These are phyloP conservation scores for Tylopilus sp. DNA, from an alignment of 768 basidiomycete species.

Conservation along the genomic window DNA sequence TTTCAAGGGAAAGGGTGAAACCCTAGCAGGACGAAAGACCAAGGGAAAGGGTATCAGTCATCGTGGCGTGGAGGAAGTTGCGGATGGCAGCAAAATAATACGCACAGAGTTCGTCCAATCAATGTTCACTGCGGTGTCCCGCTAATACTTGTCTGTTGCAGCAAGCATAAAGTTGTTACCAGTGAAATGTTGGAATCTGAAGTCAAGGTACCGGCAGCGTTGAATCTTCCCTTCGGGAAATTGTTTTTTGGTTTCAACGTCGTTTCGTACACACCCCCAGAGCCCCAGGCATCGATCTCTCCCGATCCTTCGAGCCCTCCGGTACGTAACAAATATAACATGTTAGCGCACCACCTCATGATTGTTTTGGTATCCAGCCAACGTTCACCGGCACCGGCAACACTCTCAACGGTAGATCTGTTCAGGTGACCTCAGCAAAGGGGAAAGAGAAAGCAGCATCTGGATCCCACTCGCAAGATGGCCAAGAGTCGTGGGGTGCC, in stretches of 20 bases:
- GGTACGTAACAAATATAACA: constrained; percentile 19
- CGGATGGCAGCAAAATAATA: constrained; percentile 82
- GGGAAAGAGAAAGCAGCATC: constrained; percentile 52
- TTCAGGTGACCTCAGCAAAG: constrained; percentile 36
- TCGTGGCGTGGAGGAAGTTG: constrained; percentile 75
- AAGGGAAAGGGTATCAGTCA: constrained; percentile 92
- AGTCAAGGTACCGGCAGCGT: constrained; percentile 79
- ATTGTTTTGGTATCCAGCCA: constrained; percentile 24
- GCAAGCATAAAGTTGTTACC: constrained; percentile 81
- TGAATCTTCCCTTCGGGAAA: constrained; percentile 89
- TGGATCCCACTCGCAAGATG: constrained; percentile 29
- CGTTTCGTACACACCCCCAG: constrained; percentile 58
- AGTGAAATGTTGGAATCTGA: constrained; percentile 73
- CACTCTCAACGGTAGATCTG: constrained; percentile 55
- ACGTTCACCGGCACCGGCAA: constrained; percentile 68
- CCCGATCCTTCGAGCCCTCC: constrained; percentile 29
- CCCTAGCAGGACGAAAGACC: constrained; percentile 84
- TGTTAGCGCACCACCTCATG: not conserved
- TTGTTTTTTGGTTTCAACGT: constrained; percentile 96
- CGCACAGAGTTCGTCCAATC: constrained; percentile 73
- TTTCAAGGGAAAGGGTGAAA: constrained; percentile 95
- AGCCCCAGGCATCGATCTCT: constrained; percentile 23
- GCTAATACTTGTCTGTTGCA: constrained; percentile 32
- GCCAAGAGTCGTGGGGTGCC: constrained; percentile 38
- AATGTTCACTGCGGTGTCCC: not conserved